Conservation (phyloP, 1,284 basidiomycete species). For the Rhizoctonia solani region DNA sequence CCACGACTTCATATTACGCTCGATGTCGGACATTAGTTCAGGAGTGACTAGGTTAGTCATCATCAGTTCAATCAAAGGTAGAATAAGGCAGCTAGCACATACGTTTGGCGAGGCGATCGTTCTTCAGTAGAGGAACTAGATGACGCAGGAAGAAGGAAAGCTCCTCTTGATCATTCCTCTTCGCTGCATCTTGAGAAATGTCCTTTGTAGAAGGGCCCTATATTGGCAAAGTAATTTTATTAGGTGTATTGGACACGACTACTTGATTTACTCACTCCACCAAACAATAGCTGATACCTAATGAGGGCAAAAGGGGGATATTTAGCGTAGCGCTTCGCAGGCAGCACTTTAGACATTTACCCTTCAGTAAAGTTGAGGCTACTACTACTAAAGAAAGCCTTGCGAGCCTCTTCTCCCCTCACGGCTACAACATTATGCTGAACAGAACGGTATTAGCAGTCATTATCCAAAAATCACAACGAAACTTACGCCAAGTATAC, state of each 20-base stretch:
- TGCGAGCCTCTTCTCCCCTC: conserved; percentile 10
- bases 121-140: not conserved
- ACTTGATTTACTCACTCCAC: not conserved
- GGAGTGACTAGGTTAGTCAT: not conserved
- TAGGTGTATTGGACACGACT: not conserved
- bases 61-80: too few relatives aligned
- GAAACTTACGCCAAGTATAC: not conserved
- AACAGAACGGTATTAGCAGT: too few relatives aligned
- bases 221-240: not conserved
- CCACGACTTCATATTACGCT: conserved; percentile 5
- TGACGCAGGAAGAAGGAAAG: not conserved
- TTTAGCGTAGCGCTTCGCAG: too few relatives aligned
- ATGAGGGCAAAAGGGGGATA: too few relatives aligned
- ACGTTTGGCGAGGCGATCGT: conserved; percentile 4
- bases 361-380: conserved; percentile 16
- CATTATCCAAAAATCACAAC: not conserved
- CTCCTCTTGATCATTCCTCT: not conserved
- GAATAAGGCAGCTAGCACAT: not conserved
- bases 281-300: conserved; percentile 14
- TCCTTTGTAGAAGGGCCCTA: not conserved
- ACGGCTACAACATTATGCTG: conserved; percentile 17
- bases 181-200: not conserved
- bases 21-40: conserved; percentile 7
- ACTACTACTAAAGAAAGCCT: not conserved
- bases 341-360: not conserved